A percentile compares a stretch with the other conserved stretches of the same genome.
These are phyloP conservation scores for Arachnomyces sp. DNA, from an alignment of 2,329 filamentous ascomycete genomes.

Conservation along the genomic window DNA sequence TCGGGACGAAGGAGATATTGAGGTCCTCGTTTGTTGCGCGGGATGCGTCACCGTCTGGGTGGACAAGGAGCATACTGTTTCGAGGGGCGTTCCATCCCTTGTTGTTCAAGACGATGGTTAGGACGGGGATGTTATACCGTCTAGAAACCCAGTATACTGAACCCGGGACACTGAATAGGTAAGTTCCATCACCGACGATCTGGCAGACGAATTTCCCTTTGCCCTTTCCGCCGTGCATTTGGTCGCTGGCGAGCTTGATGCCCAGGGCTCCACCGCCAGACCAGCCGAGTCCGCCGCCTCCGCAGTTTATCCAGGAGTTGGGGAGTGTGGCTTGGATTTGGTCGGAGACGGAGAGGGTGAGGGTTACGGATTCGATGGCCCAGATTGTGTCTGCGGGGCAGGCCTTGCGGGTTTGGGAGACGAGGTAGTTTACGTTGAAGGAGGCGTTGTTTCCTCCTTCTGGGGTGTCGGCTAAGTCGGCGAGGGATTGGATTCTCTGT, in stretches of 20 bases:
- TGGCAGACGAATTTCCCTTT: conserved; percentile 55
- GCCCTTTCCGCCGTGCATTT: conserved; percentile 38
- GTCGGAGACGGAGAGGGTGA: conserved; percentile 58
- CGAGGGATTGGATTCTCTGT: conserved; percentile 52
- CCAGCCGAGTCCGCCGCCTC: conserved; percentile 73
- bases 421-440: conserved; percentile 53
- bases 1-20: conserved; percentile 58
- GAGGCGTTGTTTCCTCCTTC: conserved; percentile 48
- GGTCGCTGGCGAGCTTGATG: conserved; percentile 62
- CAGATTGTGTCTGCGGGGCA: conserved; percentile 62
- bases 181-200: conserved; percentile 61
- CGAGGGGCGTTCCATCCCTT: conserved; percentile 63
- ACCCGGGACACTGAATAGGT: conserved; percentile 56
- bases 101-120: conserved; percentile 62
- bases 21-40: conserved; percentile 56
- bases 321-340: conserved; percentile 61
- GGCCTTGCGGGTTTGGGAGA: conserved; percentile 46
- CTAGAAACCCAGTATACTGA: conserved; percentile 62
- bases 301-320: conserved; percentile 72
- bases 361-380: conserved; percentile 70
- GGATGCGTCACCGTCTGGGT: conserved; percentile 54
- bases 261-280: conserved; percentile 67
- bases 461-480: conserved; percentile 46
- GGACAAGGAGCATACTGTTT: conserved; percentile 54
- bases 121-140: conserved; percentile 56